Evolutionary conservation across 1,284 basidiomycete genomes (phyloP), one percentile per base, ranked within the genome.

Genomic region (Flammula alnicola): DNA sequence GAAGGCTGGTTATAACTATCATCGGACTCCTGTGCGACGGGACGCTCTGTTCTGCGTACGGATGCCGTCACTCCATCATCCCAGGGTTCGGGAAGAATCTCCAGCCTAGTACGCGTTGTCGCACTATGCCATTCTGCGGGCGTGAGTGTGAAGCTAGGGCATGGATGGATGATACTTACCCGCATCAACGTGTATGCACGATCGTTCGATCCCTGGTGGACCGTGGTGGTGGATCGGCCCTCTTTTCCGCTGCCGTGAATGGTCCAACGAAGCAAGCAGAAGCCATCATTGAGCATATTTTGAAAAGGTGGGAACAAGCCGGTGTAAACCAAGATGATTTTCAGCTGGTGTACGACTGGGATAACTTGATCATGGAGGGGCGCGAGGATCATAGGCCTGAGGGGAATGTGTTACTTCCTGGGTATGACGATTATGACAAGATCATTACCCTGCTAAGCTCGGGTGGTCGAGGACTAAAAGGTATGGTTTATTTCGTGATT

Each of bases 141-240:
- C 30, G 40, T 5, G 36, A 36, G 10, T 52, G 54, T 26, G 47
- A 52, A 10, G 29, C 31, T 1, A 31, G 12, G 3, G 42, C 47
- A 12, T 56, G 54, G 51, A 42, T 25, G 22, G 45, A 49, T 17
- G 33, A 46, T 23, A 27, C 19, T 14, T 56, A 43, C 39, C 54
- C 51, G 8, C 54, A 56, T 41, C 49, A 52, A 26, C 23, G 29
- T 9, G n/a, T 50, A 3, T 52, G 50, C 27, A 33, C 47, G 4
- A 10, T 50, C 12, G 17, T 56, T 5, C 20, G 26, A 19, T 36
- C n/a, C 7, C 19, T 51, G n/a, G 29, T 44, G 10, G 35, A 23
- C 12, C 14, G 20, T 22, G 45, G 33, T n/a, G 50, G 50, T n/a
- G 32, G 45, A 25, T 8, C 23, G 16, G 25, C 10, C 5, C 9